Conservation (phyloP, 148 eudicot genomes). For the Pharnaceum exiguum region DNA sequence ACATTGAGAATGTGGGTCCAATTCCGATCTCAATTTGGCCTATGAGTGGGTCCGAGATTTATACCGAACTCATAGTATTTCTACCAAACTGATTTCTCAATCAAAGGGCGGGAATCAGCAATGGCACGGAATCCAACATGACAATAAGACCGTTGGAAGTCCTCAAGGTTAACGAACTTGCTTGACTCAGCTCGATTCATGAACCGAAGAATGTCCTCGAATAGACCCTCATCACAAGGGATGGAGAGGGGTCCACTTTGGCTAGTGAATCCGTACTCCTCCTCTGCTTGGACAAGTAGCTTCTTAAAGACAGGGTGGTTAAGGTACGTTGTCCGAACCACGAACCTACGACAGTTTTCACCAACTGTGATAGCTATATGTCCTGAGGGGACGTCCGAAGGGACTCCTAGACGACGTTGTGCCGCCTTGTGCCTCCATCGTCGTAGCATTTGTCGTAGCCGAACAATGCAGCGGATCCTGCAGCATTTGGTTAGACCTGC, state of each 20-base stretch:
- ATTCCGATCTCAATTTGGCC: no score
- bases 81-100: conserved; percentile 54
- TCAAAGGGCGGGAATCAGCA: conserved; percentile 62
- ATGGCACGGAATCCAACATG: conserved; percentile 31
- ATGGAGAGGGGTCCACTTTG: conserved; percentile 57
- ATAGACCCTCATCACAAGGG: conserved; percentile 72
- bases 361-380: conserved; percentile 79
- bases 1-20: no score
- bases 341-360: conserved; percentile 36
- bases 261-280: conserved; percentile 59
- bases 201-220: conserved; percentile 64
- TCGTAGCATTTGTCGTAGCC: conserved; percentile 54
- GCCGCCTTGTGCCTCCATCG: conserved; percentile 66
- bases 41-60: neutral
- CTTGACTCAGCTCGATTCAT: conserved; percentile 44
- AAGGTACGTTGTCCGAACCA: conserved; percentile 54
- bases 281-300: conserved; percentile 57
- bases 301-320: conserved; percentile 75
- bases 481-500: conserved; percentile 29
- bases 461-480: conserved; percentile 75
- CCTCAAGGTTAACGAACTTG: conserved; percentile 50
- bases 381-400: conserved; percentile 77
- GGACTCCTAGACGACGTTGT: conserved; percentile 30
- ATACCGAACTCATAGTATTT: neutral
- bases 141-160: conserved; percentile 47